Evolutionary conservation across 345 rosid species (phyloP), one percentile per base, ranked within the genome.

Genomic region (Adansonia digitata): DNA sequence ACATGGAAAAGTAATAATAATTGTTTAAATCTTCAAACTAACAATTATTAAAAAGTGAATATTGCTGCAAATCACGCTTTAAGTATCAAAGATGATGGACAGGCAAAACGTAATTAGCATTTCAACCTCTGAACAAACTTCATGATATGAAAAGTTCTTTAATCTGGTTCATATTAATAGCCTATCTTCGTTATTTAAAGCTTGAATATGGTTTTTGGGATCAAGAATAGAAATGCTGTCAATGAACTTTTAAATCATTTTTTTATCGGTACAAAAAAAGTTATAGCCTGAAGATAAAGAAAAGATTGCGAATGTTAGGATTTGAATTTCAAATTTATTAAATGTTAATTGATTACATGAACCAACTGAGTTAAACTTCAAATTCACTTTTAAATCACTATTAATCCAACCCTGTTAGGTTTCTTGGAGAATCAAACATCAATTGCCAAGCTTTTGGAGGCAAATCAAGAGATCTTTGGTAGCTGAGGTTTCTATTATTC

Each of bases 401-500:
- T n/a, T n/a, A n/a, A n/a, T n/a, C 8, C 18, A 1, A 49, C 7
- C 20, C 18, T 48, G 53, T 22, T 39, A 24, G 52, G 49, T 70
- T 70, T 15, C 34, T 3, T 31, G 34, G 27, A 61, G 60, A 48
- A 71, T 37, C 27, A 40, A 49, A n/a, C 56, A 52, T 61, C 57
- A 77, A 52, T 22, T 53, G 65, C 17, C 37, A 53, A 63, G 42
- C 34, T 24, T 77, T 27, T 26, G 35, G n/a, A n/a, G 40, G 72
- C 75, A 71, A 71, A n/a, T n/a, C 26, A 57, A 71, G 71, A 10
- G 1, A n/a, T 17, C 51, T 24, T 27, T n/a, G 51, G 37, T 61
- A 42, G 52, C 52, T 74, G 63, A 43, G 53, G 39, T 67, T 45
- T 46, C 18, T 7, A 20, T 5, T 11, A 22, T 57, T 57, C n/a